Percentiles rank a stretch among this genome's conserved stretches.
Evolutionary conservation across 257 asterid species (phyloP).

Genomic region (Solanum gracilifrons): DNA sequence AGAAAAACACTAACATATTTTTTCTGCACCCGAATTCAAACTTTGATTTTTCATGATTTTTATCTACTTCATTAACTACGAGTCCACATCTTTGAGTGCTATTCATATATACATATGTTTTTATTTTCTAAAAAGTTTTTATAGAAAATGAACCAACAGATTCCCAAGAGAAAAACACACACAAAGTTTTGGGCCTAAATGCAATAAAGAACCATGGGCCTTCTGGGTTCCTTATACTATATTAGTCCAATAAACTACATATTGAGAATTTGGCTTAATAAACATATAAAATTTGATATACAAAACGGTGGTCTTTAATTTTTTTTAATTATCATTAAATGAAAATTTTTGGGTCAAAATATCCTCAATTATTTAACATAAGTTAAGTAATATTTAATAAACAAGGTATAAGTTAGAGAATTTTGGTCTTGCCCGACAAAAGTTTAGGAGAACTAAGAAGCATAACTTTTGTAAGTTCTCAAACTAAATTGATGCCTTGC

Average conservation of each 20-base stretch:
- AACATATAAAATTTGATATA: not conserved
- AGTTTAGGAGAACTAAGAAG: not conserved
- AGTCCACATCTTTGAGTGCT: not conserved
- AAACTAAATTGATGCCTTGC: not conserved
- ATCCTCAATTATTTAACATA: not conserved
- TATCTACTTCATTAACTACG: not conserved
- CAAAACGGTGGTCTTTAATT: not conserved
- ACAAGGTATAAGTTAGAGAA: no score
- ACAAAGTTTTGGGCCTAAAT: not conserved
- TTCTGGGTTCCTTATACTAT: not conserved
- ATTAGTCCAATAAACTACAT: not conserved
- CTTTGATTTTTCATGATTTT: not conserved
- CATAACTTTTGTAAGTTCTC: not conserved
- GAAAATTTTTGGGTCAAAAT: not conserved
- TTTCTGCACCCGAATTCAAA: not conserved
- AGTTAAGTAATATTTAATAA: no score
- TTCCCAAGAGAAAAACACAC: not conserved
- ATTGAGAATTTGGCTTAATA: not conserved
- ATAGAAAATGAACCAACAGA: not conserved
- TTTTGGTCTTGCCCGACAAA: no score
- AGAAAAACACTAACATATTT: not conserved
- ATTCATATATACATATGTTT: not conserved
- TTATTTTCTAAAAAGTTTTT: not conserved
- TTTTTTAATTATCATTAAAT: not conserved
- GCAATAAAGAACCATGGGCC: not conserved